A percentile compares a stretch with the other conserved stretches of the same genome.
Conservation (phyloP, 1,284 basidiomycete species). For the Cutaneotrichosporon sp. region DNA sequence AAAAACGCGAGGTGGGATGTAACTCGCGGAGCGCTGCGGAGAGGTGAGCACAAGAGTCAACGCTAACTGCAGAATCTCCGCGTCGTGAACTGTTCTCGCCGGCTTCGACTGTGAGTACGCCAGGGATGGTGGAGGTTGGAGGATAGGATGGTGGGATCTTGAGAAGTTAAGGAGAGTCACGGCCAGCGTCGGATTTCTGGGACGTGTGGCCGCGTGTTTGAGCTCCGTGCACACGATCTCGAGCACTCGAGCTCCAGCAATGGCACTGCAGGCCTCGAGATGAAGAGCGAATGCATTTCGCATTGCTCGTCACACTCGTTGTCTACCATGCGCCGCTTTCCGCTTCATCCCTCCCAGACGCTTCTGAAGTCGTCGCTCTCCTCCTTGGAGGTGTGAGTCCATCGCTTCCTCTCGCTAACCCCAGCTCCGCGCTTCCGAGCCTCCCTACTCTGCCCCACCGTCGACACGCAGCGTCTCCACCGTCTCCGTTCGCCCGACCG, state of each 20-base stretch:
- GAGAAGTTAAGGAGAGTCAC: neutral
- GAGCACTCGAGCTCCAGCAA: too few species aligned
- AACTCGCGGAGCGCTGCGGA: neutral
- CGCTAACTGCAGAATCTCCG: conserved; percentile 6
- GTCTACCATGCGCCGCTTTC: neutral
- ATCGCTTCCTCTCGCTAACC: neutral
- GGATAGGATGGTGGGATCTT: neutral
- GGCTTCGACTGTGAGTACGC: conserved; percentile 1
- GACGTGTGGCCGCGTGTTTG: too few species aligned
- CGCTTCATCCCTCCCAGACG: neutral
- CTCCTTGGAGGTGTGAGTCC: conserved; percentile 1
- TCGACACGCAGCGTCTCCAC: neutral
- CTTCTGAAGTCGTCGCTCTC: too few species aligned
- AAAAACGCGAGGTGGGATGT: neutral
- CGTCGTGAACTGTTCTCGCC: conserved; percentile 5
- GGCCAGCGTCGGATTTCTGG: too few species aligned
- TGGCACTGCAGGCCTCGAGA: too few species aligned
- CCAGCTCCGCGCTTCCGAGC: conserved; percentile 3
- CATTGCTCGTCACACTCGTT: neutral
- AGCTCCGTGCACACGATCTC: too few species aligned
- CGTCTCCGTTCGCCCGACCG: neutral
- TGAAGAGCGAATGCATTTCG: neutral
- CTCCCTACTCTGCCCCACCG: neutral
- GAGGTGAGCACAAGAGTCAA: neutral
- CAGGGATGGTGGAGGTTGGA: neutral